These are phyloP conservation scores for Cryptococcus hybrid DNA, from an alignment of 1,284 basidiomycete genomes.

Conservation along the genomic window DNA sequence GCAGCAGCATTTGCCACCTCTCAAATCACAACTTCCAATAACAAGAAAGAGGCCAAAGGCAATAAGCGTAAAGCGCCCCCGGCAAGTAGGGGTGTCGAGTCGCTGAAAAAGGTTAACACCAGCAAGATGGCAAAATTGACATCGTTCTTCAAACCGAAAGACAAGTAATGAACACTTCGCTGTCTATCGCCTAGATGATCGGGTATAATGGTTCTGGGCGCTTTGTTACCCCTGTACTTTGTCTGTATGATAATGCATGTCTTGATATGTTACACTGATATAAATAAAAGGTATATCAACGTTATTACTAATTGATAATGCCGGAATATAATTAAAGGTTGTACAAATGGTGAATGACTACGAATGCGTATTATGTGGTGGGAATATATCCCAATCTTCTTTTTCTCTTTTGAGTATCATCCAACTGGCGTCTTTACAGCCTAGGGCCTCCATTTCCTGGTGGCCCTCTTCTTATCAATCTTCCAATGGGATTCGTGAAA, in stretches of 20 bases:
- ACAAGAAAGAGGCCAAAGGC: conserved; percentile 18
- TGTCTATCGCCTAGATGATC: too few species aligned
- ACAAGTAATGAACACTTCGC: conserved; percentile 14
- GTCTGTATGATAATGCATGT: not conserved
- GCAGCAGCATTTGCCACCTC: conserved; percentile 34
- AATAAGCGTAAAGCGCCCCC: conserved; percentile 28
- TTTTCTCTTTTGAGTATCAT: too few species aligned
- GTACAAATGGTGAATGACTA: too few species aligned
- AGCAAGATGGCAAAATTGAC: conserved; percentile 44
- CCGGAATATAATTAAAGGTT: too few species aligned
- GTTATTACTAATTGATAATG: too few species aligned
- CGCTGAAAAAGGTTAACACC: conserved; percentile 47
- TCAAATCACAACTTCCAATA: conserved; percentile 10
- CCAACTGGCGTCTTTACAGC: not conserved
- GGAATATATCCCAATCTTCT: too few species aligned
- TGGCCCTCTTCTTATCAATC: conserved; percentile 3
- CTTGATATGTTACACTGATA: not conserved
- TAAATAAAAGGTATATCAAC: too few species aligned
- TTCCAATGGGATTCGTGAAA: conserved; percentile 6
- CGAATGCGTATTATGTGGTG: too few species aligned
- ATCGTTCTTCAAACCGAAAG: conserved; percentile 46
- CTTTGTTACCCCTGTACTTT: not conserved
- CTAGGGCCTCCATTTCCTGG: not conserved
- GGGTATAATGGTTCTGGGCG: not conserved
- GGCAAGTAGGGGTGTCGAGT: conserved; percentile 37